Evolutionary conservation across 2,329 filamentous ascomycete genomes (phyloP).

Genomic region (Lojkania enalia): DNA sequence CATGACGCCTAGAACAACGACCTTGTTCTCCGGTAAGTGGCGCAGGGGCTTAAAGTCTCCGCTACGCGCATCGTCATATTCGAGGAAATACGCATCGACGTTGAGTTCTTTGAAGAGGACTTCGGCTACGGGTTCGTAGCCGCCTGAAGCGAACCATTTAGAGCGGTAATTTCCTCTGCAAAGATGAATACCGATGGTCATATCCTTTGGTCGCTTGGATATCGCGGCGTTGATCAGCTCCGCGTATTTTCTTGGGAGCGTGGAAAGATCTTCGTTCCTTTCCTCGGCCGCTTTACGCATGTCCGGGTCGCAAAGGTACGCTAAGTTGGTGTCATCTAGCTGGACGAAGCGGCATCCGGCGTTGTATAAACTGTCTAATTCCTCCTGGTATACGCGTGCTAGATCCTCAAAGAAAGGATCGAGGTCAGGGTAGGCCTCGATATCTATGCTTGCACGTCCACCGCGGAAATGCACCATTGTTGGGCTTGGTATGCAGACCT

Average conservation of each 20-base stretch:
- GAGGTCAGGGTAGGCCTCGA: conserved; percentile 57
- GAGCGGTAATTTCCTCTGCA: conserved; percentile 61
- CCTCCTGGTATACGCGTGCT: conserved; percentile 59
- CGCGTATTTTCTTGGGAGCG: conserved; percentile 57
- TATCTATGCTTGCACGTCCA: conserved; percentile 57
- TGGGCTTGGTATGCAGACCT: conserved; percentile 61
- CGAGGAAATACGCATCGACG: conserved; percentile 63
- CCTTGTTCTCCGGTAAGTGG: conserved; percentile 58
- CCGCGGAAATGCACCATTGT: conserved; percentile 66
- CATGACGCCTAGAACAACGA: conserved; percentile 61
- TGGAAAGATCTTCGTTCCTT: conserved; percentile 55
- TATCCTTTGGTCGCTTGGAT: conserved; percentile 55
- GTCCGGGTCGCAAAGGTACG: conserved; percentile 60
- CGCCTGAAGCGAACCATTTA: conserved; percentile 62
- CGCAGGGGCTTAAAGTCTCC: conserved; percentile 60
- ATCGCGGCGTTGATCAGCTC: conserved; percentile 60
- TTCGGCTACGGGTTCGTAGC: conserved; percentile 62
- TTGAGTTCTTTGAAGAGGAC: conserved; percentile 61
- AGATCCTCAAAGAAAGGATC: conserved; percentile 61
- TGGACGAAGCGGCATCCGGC: conserved; percentile 61
- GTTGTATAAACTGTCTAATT: conserved; percentile 57
- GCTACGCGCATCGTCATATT: conserved; percentile 61
- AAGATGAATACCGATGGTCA: conserved; percentile 61
- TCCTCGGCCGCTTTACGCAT: conserved; percentile 59
- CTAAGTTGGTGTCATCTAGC: conserved; percentile 63